Percentiles rank a stretch among this genome's conserved stretches.
Evolutionary conservation across 2,329 filamentous ascomycete species (phyloP).

Genomic region (Blastomyces gilchristii): DNA sequence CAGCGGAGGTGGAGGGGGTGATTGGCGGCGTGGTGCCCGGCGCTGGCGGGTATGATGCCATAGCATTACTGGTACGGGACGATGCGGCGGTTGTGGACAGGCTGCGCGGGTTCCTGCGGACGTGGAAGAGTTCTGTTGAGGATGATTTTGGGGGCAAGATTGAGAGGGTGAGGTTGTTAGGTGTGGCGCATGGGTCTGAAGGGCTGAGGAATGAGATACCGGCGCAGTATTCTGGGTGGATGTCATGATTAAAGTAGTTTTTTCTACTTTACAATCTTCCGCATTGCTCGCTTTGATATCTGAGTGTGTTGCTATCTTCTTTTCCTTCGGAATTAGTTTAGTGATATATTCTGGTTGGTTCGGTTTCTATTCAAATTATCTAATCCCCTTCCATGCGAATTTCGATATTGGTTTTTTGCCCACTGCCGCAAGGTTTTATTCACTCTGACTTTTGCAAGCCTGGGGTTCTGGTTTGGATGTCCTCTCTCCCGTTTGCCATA

Average conservation of each 20-base stretch:
- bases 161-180: conserved; percentile 36
- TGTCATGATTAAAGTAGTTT: conserved; percentile 14
- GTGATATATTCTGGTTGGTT: not conserved
- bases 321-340: not conserved
- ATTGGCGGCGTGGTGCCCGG: conserved; percentile 88
- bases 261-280: not conserved
- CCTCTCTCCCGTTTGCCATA: not conserved
- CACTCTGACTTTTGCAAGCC: not conserved
- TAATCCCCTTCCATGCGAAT: not conserved
- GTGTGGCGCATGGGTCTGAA: conserved; percentile 38
- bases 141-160: conserved; percentile 38
- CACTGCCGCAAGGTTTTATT: not conserved
- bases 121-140: conserved; percentile 49
- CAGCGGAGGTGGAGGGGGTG: conserved; percentile 60
- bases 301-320: not conserved
- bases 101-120: conserved; percentile 52
- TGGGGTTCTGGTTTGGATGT: not conserved
- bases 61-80: conserved; percentile 69
- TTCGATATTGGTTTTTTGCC: not conserved
- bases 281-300: no score
- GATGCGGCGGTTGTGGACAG: conserved; percentile 51
- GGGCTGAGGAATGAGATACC: conserved; percentile 34
- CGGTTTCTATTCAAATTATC: not conserved
- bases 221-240: conserved; percentile 32
- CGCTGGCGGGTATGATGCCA: conserved; percentile 85